Evolutionary conservation across 2,329 filamentous ascomycete genomes (phyloP), one percentile per base, ranked within the genome.

Genomic region (Talaromyces sp.): DNA sequence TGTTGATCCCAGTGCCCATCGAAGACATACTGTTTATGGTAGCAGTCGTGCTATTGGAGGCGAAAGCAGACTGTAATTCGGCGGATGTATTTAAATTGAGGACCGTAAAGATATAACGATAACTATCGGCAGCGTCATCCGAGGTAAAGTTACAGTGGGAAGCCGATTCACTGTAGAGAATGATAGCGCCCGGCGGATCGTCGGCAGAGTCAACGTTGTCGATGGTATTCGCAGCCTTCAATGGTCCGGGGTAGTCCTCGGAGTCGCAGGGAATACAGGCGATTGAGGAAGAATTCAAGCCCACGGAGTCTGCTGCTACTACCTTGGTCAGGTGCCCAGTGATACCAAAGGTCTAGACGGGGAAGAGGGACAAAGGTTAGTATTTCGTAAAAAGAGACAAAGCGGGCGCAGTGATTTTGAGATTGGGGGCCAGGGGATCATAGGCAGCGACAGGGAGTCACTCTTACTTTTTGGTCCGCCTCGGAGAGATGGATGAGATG

Each of bases 201-300:
- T 63, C 53, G 16, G 68, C 63, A 14, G 57, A 50, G 51, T 75
- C 57, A 30, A 73, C 65, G 48, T 65, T 66, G 36, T 59, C 42
- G 36, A 77, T 61, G 4, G 72, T 73, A 24, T 64, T 58, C 49
- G 63, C 66, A 9, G 66, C 71, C 56, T 67, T 63, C 27, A 74
- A 56, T 29, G 70, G 67, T n/a, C 72, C 75, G 10, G 67, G 57
- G 56, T 77, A 77, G 20, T 66, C 68, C 32, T 66, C 62, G 1
- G 62, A 55, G 56, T 78, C 75, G 58, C 75, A 77, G 37, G 70
- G 71, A 47, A 78, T 61, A 42, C 72, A 72, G 46, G 73, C 73
- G 51, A 78, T 75, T 17, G 67, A 58, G 11, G 55, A 54, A 13
- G 29, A 55, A 16, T 60, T 58, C 24, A 73, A 42, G 2, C 41